Conservation (phyloP, 202 grass and related monocot species). For the Elaeis oleifera region DNA sequence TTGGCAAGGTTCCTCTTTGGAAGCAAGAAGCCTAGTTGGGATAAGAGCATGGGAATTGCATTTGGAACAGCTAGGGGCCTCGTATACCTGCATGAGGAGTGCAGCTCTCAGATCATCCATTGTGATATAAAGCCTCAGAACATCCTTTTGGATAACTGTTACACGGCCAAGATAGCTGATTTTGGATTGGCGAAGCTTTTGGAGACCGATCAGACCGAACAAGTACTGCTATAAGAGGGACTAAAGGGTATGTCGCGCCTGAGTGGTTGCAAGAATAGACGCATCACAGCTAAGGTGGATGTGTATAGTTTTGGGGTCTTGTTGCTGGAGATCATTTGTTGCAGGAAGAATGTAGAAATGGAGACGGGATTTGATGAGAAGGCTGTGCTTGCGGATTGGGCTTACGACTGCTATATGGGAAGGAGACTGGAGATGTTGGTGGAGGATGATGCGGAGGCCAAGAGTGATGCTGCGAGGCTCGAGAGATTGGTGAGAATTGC, state of each 20-base stretch:
- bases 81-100: slow-evolving; percentile 6
- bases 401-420: background rate
- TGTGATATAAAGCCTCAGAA: slow-evolving; percentile 16
- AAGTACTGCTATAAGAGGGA: background rate
- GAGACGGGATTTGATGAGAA: background rate
- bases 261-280: slow-evolving; percentile 8
- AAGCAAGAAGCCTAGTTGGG: background rate
- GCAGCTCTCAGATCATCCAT: slow-evolving; percentile 5
- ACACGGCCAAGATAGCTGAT: background rate
- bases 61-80: slow-evolving; percentile 5
- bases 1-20: background rate
- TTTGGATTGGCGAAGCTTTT: slow-evolving; percentile 15
- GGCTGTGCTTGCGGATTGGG: slow-evolving; percentile 1
- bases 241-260: slow-evolving; percentile 8
- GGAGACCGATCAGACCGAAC: slow-evolving; percentile 3
- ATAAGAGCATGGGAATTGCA: background rate
- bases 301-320: slow-evolving; percentile 13
- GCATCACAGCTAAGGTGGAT: slow-evolving; percentile 8
- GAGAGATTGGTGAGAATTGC: slow-evolving; percentile 17
- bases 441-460: slow-evolving; percentile 11
- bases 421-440: background rate
- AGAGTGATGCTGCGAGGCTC: slow-evolving; percentile 1
- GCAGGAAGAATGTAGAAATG: background rate
- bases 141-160: background rate
- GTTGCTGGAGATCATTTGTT: slow-evolving; percentile 10